These are phyloP conservation scores for Brassica balearica DNA, from an alignment of 441 rosid genomes.

Conservation along the genomic window DNA sequence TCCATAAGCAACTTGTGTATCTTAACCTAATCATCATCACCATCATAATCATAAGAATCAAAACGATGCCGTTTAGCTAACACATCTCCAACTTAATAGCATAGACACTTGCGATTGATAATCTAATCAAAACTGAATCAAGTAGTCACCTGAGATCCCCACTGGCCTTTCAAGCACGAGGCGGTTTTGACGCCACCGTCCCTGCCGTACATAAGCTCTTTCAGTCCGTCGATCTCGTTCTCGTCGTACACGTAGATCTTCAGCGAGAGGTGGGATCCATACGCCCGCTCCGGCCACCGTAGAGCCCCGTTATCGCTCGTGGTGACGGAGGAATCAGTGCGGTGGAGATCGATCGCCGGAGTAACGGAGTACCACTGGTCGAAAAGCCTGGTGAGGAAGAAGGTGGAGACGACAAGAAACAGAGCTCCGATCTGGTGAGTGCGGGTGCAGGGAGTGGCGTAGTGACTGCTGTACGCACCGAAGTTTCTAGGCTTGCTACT, in stretches of 20 bases:
- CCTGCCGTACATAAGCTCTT: constrained; percentile 70
- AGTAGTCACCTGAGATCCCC: constrained; percentile 90
- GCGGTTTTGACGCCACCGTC: constrained; percentile 62
- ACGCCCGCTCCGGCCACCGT: constrained; percentile 73
- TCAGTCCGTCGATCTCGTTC: constrained; percentile 76
- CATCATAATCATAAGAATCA: constrained; percentile 15
- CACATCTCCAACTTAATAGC: not conserved
- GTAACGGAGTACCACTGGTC: constrained; percentile 55
- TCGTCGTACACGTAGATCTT: constrained; percentile 92
- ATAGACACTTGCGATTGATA: not conserved
- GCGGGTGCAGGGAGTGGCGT: constrained; percentile 68
- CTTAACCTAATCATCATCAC: constrained; percentile 64
- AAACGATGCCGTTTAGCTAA: not conserved
- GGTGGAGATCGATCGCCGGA: constrained; percentile 29
- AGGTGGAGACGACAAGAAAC: constrained; percentile 70
- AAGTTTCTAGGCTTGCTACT: constrained; percentile 55
- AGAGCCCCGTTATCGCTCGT: constrained; percentile 53
- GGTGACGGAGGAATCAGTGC: constrained; percentile 24
- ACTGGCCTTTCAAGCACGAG: constrained; percentile 88
- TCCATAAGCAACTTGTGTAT: constrained; percentile 69
- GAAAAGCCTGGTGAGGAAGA: constrained; percentile 81
- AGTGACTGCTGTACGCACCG: constrained; percentile 52
- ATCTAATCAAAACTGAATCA: too few relatives aligned
- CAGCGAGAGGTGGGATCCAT: constrained; percentile 67
- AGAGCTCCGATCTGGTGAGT: constrained; percentile 88